Percentiles rank a stretch among this genome's conserved stretches.
These are phyloP conservation scores for Pseudisothecium myosuroides DNA, from an alignment of 225 moss, liverwort and hornwort species.

Conservation along the genomic window DNA sequence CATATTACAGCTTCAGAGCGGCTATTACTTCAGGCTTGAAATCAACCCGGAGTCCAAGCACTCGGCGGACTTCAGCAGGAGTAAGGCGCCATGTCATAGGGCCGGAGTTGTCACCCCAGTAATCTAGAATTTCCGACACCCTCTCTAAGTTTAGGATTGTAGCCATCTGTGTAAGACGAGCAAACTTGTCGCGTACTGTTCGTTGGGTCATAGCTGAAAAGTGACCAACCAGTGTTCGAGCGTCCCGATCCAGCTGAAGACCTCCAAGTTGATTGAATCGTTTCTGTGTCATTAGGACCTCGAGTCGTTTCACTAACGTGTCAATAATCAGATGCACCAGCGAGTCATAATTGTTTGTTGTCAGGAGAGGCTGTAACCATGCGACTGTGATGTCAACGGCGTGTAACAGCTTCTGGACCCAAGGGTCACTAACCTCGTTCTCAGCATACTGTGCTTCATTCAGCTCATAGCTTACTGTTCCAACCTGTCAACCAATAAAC, in stretches of 20 bases:
- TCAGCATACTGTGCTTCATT: slow-evolving; percentile 86
- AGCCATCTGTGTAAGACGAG: slow-evolving; percentile 90
- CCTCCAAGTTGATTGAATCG: slow-evolving; percentile 88
- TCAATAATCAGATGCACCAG: slow-evolving; percentile 76
- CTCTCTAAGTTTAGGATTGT: slow-evolving; percentile 85
- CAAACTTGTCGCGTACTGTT: slow-evolving; percentile 87
- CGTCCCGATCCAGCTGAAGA: slow-evolving; percentile 82
- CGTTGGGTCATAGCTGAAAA: slow-evolving; percentile 88
- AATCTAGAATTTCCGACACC: slow-evolving; percentile 83
- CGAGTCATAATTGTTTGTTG: slow-evolving; percentile 83
- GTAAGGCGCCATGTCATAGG: slow-evolving; percentile 95
- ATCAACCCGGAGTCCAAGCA: slow-evolving; percentile 74
- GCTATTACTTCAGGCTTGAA: slow-evolving; percentile 82
- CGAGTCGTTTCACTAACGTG: slow-evolving; percentile 66
- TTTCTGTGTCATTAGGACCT: slow-evolving; percentile 78
- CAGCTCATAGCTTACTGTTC: slow-evolving; percentile 68
- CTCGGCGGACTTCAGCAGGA: slow-evolving; percentile 70
- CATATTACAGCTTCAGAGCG: slow-evolving; percentile 62
- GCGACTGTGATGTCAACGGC: slow-evolving; percentile 57
- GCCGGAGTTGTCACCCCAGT: slow-evolving; percentile 94
- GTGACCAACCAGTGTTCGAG: slow-evolving; percentile 75
- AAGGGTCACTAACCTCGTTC: slow-evolving; percentile 85
- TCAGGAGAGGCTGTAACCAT: slow-evolving; percentile 78
- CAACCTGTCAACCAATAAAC: slow-evolving; percentile 26
- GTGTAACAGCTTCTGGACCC: slow-evolving; percentile 89